Evolutionary conservation across 768 basidiomycete species (phyloP), one percentile per base, ranked within the genome.

Genomic region (Macrolepiota albuminosa): DNA sequence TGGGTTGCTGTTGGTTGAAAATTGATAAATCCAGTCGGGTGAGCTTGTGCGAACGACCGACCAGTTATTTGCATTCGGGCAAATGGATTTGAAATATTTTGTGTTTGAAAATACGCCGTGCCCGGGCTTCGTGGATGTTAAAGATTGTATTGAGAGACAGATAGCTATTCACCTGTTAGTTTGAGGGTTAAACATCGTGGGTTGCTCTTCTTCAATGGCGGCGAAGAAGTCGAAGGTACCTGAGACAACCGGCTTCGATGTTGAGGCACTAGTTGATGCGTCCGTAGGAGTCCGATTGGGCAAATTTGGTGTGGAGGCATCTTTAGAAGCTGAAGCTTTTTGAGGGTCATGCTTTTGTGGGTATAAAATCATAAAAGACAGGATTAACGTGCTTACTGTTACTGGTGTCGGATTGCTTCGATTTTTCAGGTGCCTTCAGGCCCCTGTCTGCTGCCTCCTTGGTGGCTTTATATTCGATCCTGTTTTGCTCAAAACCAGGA

Each of bases 401-500:
- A 78, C 80, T 64, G 66, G 65, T 67, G 64, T 64, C 61, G 40
- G 59, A 50, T 56, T 71, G 68, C 57, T 65, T 70, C 14, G 63
- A 52, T 49, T 70, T 73, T 9, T 26, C 36, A 16, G 64, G 49
- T 56, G 62, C 64, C 61, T 65, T 68, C 33, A 52, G 61, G 61
- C 61, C 56, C 43, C 71, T 71, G 55, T 91, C 90, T 3, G 82
- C 81, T 3, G 83, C 78, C 6, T 79, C 81, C 72, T 91, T 92
- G 71, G 86, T 93, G 26, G 86, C 78, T 73, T 83, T 94, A 76
- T 99, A 98, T 68, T 98, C 97, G 9, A 89, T 76, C 62, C 96
- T 78, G 72, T 98, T 98, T 73, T 92, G 87, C 72, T 98, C 97
- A 66, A 99, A 99, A 68, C 94, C 94, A 26, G 95, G 91, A 72